Evolutionary conservation across 2,329 filamentous ascomycete genomes (phyloP), one percentile per base, ranked within the genome.

Genomic region (Talaromyces pinophilus): DNA sequence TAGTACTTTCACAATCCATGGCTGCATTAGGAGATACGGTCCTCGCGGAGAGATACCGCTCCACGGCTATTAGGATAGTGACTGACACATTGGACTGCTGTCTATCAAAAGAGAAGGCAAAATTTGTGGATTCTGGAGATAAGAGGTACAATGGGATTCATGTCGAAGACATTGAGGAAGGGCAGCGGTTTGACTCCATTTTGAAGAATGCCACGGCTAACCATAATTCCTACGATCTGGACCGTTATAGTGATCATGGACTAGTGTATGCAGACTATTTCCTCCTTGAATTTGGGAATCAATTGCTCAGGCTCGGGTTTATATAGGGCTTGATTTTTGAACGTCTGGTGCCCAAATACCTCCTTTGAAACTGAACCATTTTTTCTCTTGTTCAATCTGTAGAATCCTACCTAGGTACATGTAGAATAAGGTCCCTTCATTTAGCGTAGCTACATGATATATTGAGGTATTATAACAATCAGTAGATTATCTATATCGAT

Each of bases 251-350:
- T 54, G 75, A 81, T 66, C 78, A 80, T 70, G 79, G 79, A 2
- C 68, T 81, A 28, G 79, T 81, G 2, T 81, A 81, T 73, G 79
- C 77, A 2, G 79, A 81, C 67, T 81, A 81, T 59, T 81, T 75
- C 62, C 70, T 81, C 22, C 59, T 81, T 19, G 77, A 80, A 52
- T 79, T 81, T 70, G 79, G 79, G 3, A 81, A 48, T 5, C 44
- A 48, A 19, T 5, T 48, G 44, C 44, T 48, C 44, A 10, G 19
- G 22, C 1, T 13, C 2, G 44, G 44, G 4, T 48, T 11, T 19
- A 22, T 48, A 3, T 48, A 48, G 44, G 19, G 4, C 13, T 48
- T 46, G 4, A 5, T 48, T 22, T 48, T 11, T n/a, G n/a, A 10
- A 22, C n/a, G 3, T 19, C n/a, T 4, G 8, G 22, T 48, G 2